These are phyloP conservation scores for Microcera coccophila DNA, from an alignment of 2,329 filamentous ascomycete genomes.

Conservation along the genomic window DNA sequence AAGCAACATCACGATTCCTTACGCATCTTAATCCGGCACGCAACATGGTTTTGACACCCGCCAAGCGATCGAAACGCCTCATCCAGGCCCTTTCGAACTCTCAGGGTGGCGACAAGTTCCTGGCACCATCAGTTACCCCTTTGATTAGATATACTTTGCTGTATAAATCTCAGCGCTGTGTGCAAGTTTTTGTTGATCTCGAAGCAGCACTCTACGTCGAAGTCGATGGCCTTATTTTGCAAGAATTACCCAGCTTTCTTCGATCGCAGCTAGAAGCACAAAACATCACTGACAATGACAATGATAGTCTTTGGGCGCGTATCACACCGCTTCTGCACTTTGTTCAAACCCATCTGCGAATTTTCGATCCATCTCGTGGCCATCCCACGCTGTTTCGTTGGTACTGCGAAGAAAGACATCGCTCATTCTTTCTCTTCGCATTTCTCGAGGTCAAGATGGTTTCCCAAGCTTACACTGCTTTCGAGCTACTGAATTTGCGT, in stretches of 20 bases:
- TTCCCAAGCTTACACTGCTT: constrained; percentile 40
- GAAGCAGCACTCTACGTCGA: constrained; percentile 25
- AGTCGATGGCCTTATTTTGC: constrained; percentile 13
- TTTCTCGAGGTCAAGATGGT: constrained; percentile 40
- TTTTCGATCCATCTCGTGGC: constrained; percentile 15
- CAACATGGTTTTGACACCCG: constrained; percentile 26
- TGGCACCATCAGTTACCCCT: constrained; percentile 29
- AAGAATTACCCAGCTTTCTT: constrained; percentile 24
- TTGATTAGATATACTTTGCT: constrained; percentile 32
- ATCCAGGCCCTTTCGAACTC: constrained; percentile 28
- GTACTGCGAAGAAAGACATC: constrained; percentile 32
- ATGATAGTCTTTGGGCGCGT: constrained; percentile 26
- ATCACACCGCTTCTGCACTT: constrained; percentile 34
- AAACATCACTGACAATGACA: constrained; percentile 31
- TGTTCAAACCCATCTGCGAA: constrained; percentile 26
- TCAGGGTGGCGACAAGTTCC: constrained; percentile 38
- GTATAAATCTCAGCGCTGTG: constrained; percentile 28
- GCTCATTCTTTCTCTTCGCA: constrained; percentile 40
- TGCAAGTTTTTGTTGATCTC: constrained; percentile 28
- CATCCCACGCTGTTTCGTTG: constrained; percentile 41
- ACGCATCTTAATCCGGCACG: constrained; percentile 1
- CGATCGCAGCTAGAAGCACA: constrained; percentile 25
- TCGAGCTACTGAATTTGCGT: constrained; percentile 41
- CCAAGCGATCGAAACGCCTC: constrained; percentile 34
- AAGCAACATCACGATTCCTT: background rate